These are phyloP conservation scores for Huntiella omanensis DNA, from an alignment of 2,329 filamentous ascomycete species.

Conservation along the genomic window DNA sequence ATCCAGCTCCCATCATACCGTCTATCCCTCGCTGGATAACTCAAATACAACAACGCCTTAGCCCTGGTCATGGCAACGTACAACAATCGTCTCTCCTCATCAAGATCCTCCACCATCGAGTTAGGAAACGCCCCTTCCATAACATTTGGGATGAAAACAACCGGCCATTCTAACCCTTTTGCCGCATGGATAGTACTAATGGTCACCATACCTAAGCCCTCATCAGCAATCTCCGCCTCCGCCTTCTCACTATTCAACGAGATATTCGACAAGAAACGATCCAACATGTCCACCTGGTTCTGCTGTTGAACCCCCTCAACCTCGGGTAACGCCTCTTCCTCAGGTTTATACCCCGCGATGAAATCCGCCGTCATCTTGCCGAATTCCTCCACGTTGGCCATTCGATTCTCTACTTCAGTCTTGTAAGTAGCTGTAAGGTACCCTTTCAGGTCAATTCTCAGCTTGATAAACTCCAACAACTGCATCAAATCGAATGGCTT, in stretches of 20 bases:
- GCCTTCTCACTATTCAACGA: constrained; percentile 67
- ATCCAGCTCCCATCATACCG: not conserved
- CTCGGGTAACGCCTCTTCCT: constrained; percentile 40
- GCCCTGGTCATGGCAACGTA: constrained; percentile 97
- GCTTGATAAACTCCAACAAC: constrained; percentile 33
- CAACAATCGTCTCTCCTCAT: constrained; percentile 73
- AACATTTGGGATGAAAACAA: constrained; percentile 80
- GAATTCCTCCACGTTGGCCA: constrained; percentile 85
- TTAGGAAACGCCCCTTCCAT: constrained; percentile 88
- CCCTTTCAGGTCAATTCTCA: constrained; percentile 53
- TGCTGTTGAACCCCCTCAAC: constrained; percentile 53
- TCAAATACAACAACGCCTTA: constrained; percentile 69
- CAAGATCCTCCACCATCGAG: constrained; percentile 61
- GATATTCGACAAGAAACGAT: constrained; percentile 75
- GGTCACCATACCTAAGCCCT: constrained; percentile 43
- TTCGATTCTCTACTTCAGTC: constrained; percentile 59
- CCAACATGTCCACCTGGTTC: constrained; percentile 44
- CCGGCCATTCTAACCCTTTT: constrained; percentile 90
- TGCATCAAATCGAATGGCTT: constrained; percentile 23
- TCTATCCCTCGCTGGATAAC: constrained; percentile 35
- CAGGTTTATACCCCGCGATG: constrained; percentile 22
- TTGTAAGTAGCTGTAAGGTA: constrained; percentile 53
- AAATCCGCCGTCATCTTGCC: constrained; percentile 61
- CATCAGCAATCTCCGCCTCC: constrained; percentile 40
- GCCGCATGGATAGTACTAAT: constrained; percentile 93